These are phyloP conservation scores for Polytolypa hystricis DNA, from an alignment of 2,329 filamentous ascomycete species.

Conservation along the genomic window DNA sequence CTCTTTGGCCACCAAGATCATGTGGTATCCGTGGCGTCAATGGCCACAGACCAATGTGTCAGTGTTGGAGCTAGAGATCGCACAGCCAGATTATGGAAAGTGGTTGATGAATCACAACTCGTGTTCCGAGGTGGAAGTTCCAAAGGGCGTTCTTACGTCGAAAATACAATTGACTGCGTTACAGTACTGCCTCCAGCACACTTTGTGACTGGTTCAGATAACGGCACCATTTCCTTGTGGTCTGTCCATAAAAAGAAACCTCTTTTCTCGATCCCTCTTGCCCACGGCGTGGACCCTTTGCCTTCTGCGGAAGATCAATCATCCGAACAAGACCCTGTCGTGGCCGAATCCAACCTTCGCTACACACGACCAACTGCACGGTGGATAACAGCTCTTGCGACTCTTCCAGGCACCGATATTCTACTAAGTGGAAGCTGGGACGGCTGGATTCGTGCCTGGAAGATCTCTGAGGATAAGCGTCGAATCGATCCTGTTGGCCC, in stretches of 20 bases:
- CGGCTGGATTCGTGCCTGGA: slow-evolving; percentile 76
- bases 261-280: slow-evolving; percentile 63
- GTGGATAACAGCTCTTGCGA: slow-evolving; percentile 80
- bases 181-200: slow-evolving; percentile 79
- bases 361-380: slow-evolving; percentile 54
- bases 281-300: slow-evolving; percentile 73
- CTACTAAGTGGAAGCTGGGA: slow-evolving; percentile 93
- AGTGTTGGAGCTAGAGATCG: slow-evolving; percentile 85
- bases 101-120: slow-evolving; percentile 86
- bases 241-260: slow-evolving; percentile 90
- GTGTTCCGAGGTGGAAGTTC: slow-evolving; percentile 73
- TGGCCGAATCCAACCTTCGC: slow-evolving; percentile 33
- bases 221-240: slow-evolving; percentile 79
- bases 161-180: slow-evolving; percentile 86
- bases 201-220: slow-evolving; percentile 93
- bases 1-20: slow-evolving; percentile 92
- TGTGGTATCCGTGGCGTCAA: slow-evolving; percentile 70
- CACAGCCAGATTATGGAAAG: slow-evolving; percentile 89
- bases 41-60: slow-evolving; percentile 78
- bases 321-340: slow-evolving; percentile 56
- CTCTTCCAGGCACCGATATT: slow-evolving; percentile 81
- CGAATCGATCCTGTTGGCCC: slow-evolving; percentile 62
- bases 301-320: slow-evolving; percentile 58
- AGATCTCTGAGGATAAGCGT: slow-evolving; percentile 69
- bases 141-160: slow-evolving; percentile 42